Conservation (phyloP, 768 basidiomycete species). For the Lactarius sp. region DNA sequence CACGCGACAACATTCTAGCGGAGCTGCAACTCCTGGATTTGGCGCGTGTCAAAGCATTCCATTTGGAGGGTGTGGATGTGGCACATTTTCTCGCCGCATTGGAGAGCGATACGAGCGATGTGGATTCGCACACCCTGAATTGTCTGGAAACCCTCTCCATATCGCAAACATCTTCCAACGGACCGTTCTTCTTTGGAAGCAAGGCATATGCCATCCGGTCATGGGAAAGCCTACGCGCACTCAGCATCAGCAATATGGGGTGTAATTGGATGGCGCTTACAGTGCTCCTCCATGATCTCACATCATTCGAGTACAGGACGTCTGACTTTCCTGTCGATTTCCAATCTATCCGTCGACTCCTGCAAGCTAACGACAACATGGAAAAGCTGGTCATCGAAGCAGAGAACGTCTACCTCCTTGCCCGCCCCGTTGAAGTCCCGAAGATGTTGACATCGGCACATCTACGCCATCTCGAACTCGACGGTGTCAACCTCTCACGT, state of each 20-base stretch:
- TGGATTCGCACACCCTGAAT: background rate
- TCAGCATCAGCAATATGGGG: slow-evolving; percentile 1
- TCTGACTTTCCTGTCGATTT: slow-evolving; percentile 5
- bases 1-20: slow-evolving; percentile 4
- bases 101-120: background rate
- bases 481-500: background rate
- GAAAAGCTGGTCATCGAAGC: slow-evolving; percentile 22
- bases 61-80: slow-evolving; percentile 6
- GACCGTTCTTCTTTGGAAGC: background rate
- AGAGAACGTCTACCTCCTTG: background rate
- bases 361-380: slow-evolving; percentile 28
- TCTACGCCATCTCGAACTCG: slow-evolving; percentile 22
- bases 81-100: background rate
- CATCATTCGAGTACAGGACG: slow-evolving; percentile 22
- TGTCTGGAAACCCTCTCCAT: slow-evolving; percentile 7
- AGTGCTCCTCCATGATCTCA: background rate
- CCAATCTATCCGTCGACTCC: slow-evolving; percentile 19
- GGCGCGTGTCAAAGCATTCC: slow-evolving; percentile 2
- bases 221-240: slow-evolving; percentile 7
- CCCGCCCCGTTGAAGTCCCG: background rate
- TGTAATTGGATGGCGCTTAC: slow-evolving; percentile 11
- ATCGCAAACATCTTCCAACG: background rate
- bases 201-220: background rate
- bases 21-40: slow-evolving; percentile 10
- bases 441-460: slow-evolving; percentile 9